These are phyloP conservation scores for Nymphaea colorata DNA, from an alignment of 164 flowering plant genomes.

Conservation along the genomic window DNA sequence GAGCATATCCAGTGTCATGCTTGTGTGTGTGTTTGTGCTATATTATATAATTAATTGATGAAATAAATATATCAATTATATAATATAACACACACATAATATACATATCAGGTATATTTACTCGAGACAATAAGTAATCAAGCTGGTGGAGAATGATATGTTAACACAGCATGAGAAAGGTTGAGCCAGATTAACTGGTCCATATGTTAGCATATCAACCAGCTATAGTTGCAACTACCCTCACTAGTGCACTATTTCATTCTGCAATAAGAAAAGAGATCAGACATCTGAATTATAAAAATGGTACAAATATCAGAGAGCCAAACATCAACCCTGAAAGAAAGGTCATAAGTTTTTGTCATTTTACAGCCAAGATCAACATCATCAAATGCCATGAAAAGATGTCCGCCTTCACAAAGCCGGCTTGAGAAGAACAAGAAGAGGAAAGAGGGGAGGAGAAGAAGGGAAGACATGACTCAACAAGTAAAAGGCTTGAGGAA, in stretches of 20 bases:
- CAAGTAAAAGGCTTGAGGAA: background rate
- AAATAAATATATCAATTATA: too few species aligned
- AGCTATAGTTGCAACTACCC: background rate
- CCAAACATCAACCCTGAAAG: slow-evolving; percentile 18
- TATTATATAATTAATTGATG: too few species aligned
- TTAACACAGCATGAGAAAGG: too few species aligned
- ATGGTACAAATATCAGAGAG: background rate
- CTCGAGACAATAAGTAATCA: too few species aligned
- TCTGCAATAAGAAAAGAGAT: background rate
- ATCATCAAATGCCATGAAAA: background rate
- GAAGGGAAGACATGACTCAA: slow-evolving; percentile 13
- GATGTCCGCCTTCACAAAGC: slow-evolving; percentile 26
- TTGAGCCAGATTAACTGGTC: too few species aligned
- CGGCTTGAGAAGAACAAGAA: slow-evolving; percentile 18
- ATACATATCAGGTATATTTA: too few species aligned
- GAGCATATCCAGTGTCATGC: too few species aligned
- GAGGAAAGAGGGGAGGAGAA: slow-evolving; percentile 14
- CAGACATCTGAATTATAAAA: background rate
- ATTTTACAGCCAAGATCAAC: slow-evolving; percentile 1
- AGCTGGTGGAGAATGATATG: too few species aligned
- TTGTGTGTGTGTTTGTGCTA: too few species aligned
- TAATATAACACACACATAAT: too few species aligned
- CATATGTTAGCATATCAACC: too few species aligned
- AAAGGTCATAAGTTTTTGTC: slow-evolving; percentile 1
- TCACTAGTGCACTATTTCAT: background rate